Conservation (phyloP, 768 basidiomycete genomes). For the Lyophyllum shimeji region DNA sequence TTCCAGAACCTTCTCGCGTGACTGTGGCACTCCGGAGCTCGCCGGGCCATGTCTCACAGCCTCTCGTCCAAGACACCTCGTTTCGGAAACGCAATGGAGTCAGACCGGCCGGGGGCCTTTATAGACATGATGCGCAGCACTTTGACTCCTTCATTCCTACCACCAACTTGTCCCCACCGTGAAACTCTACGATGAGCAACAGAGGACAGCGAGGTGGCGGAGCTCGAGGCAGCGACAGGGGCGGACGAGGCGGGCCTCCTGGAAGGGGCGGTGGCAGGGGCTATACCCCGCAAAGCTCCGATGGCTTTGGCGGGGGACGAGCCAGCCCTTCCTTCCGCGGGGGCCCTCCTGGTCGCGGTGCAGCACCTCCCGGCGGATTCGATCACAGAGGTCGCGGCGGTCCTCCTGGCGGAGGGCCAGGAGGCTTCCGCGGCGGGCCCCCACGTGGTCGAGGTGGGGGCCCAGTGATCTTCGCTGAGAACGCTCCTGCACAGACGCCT, state of each 20-base stretch:
- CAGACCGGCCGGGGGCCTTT: neutral
- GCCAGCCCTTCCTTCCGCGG: conserved; percentile 23
- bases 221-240: conserved; percentile 3
- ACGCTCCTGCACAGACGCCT: conserved; percentile 32
- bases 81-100: no score
- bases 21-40: no score
- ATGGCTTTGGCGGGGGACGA: conserved; percentile 17
- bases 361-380: conserved; percentile 20
- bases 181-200: conserved; percentile 18
- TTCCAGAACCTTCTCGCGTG: no score
- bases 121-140: neutral
- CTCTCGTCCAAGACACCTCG: no score
- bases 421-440: conserved; percentile 22
- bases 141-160: conserved; percentile 4
- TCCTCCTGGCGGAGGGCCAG: conserved; percentile 20
- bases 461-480: conserved; percentile 39
- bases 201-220: conserved; percentile 22
- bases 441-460: conserved; percentile 28
- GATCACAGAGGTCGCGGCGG: conserved; percentile 22
- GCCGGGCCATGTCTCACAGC: no score
- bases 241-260: conserved; percentile 14
- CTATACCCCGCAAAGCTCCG: conserved; percentile 12
- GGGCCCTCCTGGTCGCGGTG: conserved; percentile 22
- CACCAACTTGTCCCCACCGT: conserved; percentile 14
- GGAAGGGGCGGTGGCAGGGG: conserved; percentile 18